Evolutionary conservation across 2,329 filamentous ascomycete species (phyloP).

Genomic region (Fusarium camptoceras): DNA sequence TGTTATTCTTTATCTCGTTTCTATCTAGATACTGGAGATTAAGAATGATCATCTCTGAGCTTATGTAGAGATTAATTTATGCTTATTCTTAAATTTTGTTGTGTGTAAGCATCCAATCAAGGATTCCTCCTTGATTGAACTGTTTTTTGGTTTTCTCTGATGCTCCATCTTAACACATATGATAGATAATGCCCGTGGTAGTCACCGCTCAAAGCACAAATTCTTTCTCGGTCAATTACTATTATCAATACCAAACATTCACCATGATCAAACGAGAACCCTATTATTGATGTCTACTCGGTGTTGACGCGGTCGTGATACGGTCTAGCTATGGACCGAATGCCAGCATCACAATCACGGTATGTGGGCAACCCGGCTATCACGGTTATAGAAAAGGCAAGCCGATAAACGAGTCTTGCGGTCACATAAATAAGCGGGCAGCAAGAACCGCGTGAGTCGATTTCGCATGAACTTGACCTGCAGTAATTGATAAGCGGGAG

Average conservation of each 20-base stretch:
- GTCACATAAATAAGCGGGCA: not conserved
- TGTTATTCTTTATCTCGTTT: not conserved
- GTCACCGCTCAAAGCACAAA: too few relatives aligned
- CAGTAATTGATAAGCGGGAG: constrained; percentile 1
- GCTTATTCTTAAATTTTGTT: not conserved
- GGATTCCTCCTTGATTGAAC: too few relatives aligned
- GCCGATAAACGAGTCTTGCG: not conserved
- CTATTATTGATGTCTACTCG: not conserved
- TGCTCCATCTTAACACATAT: too few relatives aligned
- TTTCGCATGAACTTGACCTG: constrained; percentile 1
- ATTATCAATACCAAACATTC: fast-evolving
- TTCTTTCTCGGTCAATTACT: not conserved
- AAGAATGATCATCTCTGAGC: not conserved
- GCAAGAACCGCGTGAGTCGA: not conserved
- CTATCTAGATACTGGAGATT: not conserved
- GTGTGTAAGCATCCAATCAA: not conserved
- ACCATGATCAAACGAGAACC: not conserved
- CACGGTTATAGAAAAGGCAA: not conserved
- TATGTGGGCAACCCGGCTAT: not conserved
- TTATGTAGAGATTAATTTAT: constrained; percentile 11
- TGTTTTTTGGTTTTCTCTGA: too few relatives aligned
- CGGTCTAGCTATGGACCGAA: not conserved
- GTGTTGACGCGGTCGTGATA: not conserved
- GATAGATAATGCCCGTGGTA: too few relatives aligned
- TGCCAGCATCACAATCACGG: not conserved